These are phyloP conservation scores for Zoysia japonica DNA, from an alignment of 176 grass and related monocot genomes.

Conservation along the genomic window DNA sequence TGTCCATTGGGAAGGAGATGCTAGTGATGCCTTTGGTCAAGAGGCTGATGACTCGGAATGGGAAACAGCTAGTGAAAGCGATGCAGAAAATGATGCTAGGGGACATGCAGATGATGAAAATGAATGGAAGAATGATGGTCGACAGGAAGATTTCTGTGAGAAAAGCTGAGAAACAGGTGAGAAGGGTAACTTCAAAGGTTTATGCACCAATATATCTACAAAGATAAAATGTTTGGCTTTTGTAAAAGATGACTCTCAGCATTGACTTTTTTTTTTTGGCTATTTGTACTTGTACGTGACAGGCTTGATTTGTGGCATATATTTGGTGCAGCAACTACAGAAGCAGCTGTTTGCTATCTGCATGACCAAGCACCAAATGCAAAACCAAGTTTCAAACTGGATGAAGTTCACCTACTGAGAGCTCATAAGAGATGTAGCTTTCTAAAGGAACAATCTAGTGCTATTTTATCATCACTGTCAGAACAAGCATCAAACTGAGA, in stretches of 20 bases:
- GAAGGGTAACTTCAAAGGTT: background rate
- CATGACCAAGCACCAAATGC: slow-evolving; percentile 8
- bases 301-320: background rate
- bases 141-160: slow-evolving; percentile 56
- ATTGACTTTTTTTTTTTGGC: background rate
- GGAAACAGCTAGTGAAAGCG: slow-evolving; percentile 91
- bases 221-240: background rate
- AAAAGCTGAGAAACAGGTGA: slow-evolving; percentile 62
- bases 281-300: background rate
- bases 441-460: slow-evolving; percentile 27
- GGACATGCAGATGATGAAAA: slow-evolving; percentile 61
- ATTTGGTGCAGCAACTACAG: slow-evolving; percentile 6
- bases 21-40: slow-evolving; percentile 76
- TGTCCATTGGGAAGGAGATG: slow-evolving; percentile 65
- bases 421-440: slow-evolving; percentile 21
- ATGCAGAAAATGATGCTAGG: slow-evolving; percentile 64
- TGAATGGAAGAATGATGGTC: slow-evolving; percentile 67
- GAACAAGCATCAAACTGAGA: slow-evolving; percentile 24
- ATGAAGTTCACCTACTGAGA: slow-evolving; percentile 15
- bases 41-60: slow-evolving; percentile 92
- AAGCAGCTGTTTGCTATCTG: slow-evolving; percentile 8
- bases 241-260: background rate
- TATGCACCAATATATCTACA: background rate
- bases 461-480: slow-evolving; percentile 2
- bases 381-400: slow-evolving; percentile 17